Evolutionary conservation across 495 filamentous ascomycete species (phyloP).

Genomic region (Evernia prunastri): DNA sequence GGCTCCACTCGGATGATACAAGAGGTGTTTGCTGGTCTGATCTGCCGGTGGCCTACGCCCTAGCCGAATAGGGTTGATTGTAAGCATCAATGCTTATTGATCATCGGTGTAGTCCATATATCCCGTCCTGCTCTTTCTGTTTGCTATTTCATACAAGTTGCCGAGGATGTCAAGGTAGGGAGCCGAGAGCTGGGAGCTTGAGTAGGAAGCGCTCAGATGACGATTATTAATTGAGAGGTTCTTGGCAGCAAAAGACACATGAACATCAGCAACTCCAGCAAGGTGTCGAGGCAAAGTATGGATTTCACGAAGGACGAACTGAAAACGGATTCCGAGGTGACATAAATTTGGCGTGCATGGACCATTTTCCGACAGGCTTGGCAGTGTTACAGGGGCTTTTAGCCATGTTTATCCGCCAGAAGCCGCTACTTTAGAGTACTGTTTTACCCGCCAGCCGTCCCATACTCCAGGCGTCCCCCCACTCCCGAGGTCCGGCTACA

Average conservation of each 20-base stretch:
- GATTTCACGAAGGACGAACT: neutral
- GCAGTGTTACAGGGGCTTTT: no score
- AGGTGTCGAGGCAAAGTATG: slow-evolving; percentile 6
- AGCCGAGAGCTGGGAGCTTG: slow-evolving; percentile 2
- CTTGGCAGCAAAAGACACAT: neutral
- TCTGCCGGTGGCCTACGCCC: neutral
- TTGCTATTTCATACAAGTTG: slow-evolving; percentile 14
- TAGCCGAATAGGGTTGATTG: neutral
- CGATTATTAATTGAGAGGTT: neutral
- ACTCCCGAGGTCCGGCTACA: no score
- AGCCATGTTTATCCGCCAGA: no score
- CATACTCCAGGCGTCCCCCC: no score
- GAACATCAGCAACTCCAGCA: slow-evolving; percentile 18
- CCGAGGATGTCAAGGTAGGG: slow-evolving; percentile 7
- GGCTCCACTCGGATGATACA: neutral
- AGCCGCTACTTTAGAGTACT: no score
- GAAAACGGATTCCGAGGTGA: neutral
- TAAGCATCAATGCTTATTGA: slow-evolving; percentile 6
- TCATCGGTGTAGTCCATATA: neutral
- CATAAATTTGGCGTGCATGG: no score
- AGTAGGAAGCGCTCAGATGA: neutral
- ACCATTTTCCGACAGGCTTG: no score
- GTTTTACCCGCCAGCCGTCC: no score
- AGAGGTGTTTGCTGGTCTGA: slow-evolving; percentile 4
- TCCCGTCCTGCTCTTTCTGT: slow-evolving; percentile 4